phyloP scores from a whole-genome alignment of 495 filamentous ascomycete genomes.

The Aspergillus conjunctus region DNA sequence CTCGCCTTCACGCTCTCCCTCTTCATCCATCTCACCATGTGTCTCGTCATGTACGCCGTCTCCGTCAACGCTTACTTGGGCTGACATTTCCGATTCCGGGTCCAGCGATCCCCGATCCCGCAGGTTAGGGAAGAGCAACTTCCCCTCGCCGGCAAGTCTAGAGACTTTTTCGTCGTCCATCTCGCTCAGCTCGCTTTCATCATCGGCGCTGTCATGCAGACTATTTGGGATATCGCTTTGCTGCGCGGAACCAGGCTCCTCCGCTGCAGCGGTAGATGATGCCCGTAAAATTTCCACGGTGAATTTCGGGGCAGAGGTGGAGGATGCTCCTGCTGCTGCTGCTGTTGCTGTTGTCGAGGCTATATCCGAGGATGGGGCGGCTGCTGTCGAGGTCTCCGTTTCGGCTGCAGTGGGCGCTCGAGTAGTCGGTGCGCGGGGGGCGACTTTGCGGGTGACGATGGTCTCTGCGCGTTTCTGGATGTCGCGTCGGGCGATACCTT shows the following conservation, averaged over 20 bases:
- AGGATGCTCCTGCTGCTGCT: not conserved
- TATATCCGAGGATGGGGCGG: not conserved
- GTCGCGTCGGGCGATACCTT: constrained; percentile 65
- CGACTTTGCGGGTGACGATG: constrained; percentile 48
- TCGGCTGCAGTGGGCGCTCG: constrained; percentile 33
- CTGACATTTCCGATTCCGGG: constrained; percentile 33
- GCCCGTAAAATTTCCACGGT: constrained; percentile 16
- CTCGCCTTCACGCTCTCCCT: constrained; percentile 27
- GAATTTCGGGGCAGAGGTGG: constrained; percentile 25
- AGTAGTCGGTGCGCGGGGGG: constrained; percentile 35
- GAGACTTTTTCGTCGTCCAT: constrained; percentile 56
- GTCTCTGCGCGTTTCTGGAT: constrained; percentile 64
- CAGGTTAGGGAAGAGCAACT: constrained; percentile 43
- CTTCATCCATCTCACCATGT: constrained; percentile 28
- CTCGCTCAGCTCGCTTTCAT: constrained; percentile 80
- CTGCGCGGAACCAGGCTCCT: constrained; percentile 26
- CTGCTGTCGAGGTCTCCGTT: constrained; percentile 23
- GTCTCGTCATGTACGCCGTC: constrained; percentile 21
- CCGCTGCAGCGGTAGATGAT: constrained; percentile 15
- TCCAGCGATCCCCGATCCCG: constrained; percentile 29
- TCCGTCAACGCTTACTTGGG: constrained; percentile 32
- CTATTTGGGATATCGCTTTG: constrained; percentile 57
- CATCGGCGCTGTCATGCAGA: constrained; percentile 74
- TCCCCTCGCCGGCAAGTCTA: constrained; percentile 37
- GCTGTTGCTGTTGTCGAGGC: too few relatives aligned